Evolutionary conservation across 73 alveolate species (phyloP).

Genomic region (Paramecium sexaurelia): DNA sequence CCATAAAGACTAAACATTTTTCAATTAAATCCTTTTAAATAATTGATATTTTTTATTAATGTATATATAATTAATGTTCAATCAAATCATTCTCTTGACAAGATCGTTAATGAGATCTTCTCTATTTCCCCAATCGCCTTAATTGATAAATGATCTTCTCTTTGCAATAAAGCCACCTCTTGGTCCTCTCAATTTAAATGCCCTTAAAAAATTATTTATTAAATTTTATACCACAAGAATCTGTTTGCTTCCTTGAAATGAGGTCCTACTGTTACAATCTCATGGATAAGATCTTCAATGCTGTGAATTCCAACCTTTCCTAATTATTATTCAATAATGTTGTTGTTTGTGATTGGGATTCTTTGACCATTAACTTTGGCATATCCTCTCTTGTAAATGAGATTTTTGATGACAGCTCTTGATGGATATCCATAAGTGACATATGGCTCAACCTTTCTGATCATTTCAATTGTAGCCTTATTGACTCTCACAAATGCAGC

Average conservation of each 20-base stretch:
- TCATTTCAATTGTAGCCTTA: conserved; percentile 95
- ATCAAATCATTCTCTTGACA: conserved; percentile 88
- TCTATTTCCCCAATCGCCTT: conserved; percentile 98
- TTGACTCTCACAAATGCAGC: conserved; percentile 91
- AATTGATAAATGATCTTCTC: conserved; percentile 86
- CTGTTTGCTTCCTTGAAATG: conserved; percentile 96
- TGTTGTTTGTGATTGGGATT: conserved; percentile 93
- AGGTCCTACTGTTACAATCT: conserved; percentile 91
- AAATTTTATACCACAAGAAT: conserved; percentile 81
- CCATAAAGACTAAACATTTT: too few relatives aligned
- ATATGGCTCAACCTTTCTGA: conserved; percentile 89
- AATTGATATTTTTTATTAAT: not conserved
- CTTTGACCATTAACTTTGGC: conserved; percentile 80
- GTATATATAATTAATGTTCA: not conserved
- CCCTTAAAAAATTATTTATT: not conserved
- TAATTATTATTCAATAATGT: conserved; percentile 79
- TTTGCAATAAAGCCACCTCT: conserved; percentile 89
- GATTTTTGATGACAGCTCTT: conserved; percentile 81
- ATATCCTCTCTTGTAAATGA: conserved; percentile 96
- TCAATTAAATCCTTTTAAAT: not conserved
- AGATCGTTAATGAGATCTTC: conserved; percentile 91
- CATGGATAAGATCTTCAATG: conserved; percentile 80
- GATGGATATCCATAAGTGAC: conserved; percentile 93
- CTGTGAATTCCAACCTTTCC: conserved; percentile 94
- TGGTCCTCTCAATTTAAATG: conserved; percentile 81